Evolutionary conservation across 2,329 filamentous ascomycete species (phyloP).

Genomic region (Neocucurbitaria cava): DNA sequence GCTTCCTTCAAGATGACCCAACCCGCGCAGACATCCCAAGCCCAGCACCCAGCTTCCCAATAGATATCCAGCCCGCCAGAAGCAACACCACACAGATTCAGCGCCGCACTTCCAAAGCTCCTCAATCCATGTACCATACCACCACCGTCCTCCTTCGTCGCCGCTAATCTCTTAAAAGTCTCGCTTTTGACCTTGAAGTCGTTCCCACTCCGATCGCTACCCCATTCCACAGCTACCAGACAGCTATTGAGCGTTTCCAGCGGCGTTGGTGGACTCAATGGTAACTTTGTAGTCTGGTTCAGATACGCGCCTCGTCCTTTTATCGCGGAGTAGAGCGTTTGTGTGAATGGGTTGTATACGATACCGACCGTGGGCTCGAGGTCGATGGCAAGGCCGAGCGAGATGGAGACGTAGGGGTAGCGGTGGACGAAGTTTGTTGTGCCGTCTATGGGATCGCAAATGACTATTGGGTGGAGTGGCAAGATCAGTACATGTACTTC

Average conservation of each 20-base stretch:
- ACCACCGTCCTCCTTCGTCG: conserved; percentile 66
- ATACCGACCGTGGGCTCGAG: conserved; percentile 72
- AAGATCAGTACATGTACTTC: not conserved
- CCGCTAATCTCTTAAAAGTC: conserved; percentile 65
- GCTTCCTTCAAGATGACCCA: conserved; percentile 80
- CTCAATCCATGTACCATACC: conserved; percentile 79
- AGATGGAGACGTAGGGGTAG: conserved; percentile 77
- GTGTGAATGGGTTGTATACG: conserved; percentile 80
- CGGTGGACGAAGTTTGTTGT: conserved; percentile 83
- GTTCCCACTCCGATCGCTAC: conserved; percentile 68
- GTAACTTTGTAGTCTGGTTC: conserved; percentile 50
- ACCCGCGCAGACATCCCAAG: conserved; percentile 84
- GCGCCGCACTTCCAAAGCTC: conserved; percentile 74
- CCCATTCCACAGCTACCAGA: conserved; percentile 77
- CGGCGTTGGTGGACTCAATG: conserved; percentile 61
- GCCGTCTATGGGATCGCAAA: conserved; percentile 83
- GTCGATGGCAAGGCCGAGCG: conserved; percentile 72
- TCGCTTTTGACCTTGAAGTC: conserved; percentile 75
- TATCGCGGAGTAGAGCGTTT: conserved; percentile 72
- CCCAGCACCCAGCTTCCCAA: conserved; percentile 86
- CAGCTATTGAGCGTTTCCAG: conserved; percentile 67
- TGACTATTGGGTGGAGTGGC: conserved; percentile 51
- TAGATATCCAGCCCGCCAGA: conserved; percentile 75
- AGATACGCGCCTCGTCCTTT: conserved; percentile 70
- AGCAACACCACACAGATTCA: conserved; percentile 77